Base-by-base conservation (phyloP, 257 asterid species). In the Handroanthus guayacan region DNA sequence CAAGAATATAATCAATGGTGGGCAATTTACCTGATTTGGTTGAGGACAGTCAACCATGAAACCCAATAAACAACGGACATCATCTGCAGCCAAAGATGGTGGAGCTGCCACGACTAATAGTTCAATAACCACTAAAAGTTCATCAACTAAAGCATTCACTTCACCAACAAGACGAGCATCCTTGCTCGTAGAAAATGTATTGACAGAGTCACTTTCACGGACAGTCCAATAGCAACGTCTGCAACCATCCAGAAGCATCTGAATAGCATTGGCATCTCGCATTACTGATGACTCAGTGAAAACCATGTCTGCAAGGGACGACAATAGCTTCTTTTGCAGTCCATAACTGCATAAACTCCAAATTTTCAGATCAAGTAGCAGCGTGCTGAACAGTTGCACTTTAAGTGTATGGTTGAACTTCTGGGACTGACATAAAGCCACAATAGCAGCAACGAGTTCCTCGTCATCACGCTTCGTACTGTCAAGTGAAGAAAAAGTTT, bases 281-380 rank as follows among this genome's bases (percentile, higher is more conserved):
- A 95, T 88, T 73, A 92, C 97, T 13, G 96, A 85, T 61, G 96
- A 88, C 85, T 95, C 97, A 2, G 97, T 86, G 85, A 92, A 92
- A 84, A 92, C 97, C 99, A 92, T 95, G 79, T 95, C 99, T 75
- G 99, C 98, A 71, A 95, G 97, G 70, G 99, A 95, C 6, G 99
- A 95, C 68, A 92, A 83, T 79, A 95, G 97, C 85, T 95, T 95
- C 75, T 95, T 95, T 73, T 95, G 99, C 79, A 95, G 86, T 37
- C 99, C 98, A 84, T 95, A 95, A 87, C 98, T 92, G 90, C 99
- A 95, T 79, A 95, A 84, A 80, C 98, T 91, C 99, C 99, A 95
- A 72, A 89, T 88, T 87, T 86, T 91, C 73, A 95, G 91, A 80
- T 95, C 99, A 86, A 95, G 89, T 75, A 95, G 86, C 81, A 95